A percentile compares a stretch with the other conserved stretches of the same genome.
phyloP scores from a whole-genome alignment of 371 early-diverging fungal genomes.

The Parasitella parasitica region DNA sequence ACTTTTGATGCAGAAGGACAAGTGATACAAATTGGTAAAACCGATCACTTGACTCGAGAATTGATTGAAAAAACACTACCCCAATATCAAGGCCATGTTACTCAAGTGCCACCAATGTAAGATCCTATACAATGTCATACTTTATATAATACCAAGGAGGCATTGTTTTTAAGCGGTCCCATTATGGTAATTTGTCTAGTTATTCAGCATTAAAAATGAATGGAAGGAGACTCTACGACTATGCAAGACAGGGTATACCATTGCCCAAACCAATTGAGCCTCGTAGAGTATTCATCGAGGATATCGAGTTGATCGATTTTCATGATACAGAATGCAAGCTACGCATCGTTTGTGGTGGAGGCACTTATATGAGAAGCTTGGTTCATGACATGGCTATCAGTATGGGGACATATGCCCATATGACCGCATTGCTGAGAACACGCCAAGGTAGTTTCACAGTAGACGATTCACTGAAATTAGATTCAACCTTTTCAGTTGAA shows the following conservation, averaged over 20 bases:
- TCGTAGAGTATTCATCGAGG: conserved; percentile 29
- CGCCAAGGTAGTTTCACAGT: conserved; percentile 36
- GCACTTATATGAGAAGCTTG: conserved; percentile 53
- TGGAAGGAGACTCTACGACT: conserved; percentile 52
- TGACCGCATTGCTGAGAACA: conserved; percentile 44
- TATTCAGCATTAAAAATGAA: conserved; percentile 50
- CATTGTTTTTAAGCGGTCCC: conserved; percentile 2
- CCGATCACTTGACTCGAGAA: conserved; percentile 26
- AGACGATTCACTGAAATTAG: conserved; percentile 12
- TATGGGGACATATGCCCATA: conserved; percentile 44
- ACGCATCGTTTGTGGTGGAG: conserved; percentile 44
- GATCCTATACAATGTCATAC: conserved; percentile 2
- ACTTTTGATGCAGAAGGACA: conserved; percentile 48
- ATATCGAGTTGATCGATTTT: conserved; percentile 20
- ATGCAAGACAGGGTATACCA: conserved; percentile 39
- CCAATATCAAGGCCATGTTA: conserved; percentile 38
- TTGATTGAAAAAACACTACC: conserved; percentile 23
- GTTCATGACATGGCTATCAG: conserved; percentile 44
- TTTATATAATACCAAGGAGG: not conserved
- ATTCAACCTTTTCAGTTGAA: conserved; percentile 3
- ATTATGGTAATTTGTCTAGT: conserved; percentile 20
- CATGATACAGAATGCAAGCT: conserved; percentile 13
- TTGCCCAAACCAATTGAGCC: conserved; percentile 38
- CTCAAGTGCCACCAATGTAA: conserved; percentile 54
- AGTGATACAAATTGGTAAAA: conserved; percentile 25